phyloP scores from a whole-genome alignment of 768 basidiomycete genomes.

The Suillus americanus region DNA sequence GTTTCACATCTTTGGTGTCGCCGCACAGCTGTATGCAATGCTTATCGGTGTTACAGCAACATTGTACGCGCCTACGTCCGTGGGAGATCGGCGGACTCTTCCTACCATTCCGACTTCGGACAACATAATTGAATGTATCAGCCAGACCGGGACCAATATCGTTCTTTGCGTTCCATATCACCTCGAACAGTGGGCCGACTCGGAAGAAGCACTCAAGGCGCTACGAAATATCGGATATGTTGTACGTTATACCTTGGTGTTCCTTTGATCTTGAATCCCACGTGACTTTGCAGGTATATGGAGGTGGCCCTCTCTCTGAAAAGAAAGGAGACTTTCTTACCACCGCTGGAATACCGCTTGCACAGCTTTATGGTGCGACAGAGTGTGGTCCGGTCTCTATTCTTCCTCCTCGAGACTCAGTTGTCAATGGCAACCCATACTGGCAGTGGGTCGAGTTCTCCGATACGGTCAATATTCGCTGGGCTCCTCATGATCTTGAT shows the following conservation, averaged over 20 bases:
- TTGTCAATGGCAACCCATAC: slow-evolving; percentile 5
- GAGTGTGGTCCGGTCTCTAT: slow-evolving; percentile 31
- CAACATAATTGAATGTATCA: slow-evolving; percentile 2
- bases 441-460: slow-evolving; percentile 13
- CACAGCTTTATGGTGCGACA: slow-evolving; percentile 34
- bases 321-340: slow-evolving; percentile 32
- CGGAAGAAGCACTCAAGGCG: slow-evolving; percentile 4
- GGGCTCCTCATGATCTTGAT: slow-evolving; percentile 31
- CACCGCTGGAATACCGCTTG: slow-evolving; percentile 29
- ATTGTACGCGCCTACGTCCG: slow-evolving; percentile 28
- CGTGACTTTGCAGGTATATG: slow-evolving; percentile 21
- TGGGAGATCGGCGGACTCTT: background rate
- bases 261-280: background rate
- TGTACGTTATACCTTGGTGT: background rate
- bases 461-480: slow-evolving; percentile 4
- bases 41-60: slow-evolving; percentile 21
- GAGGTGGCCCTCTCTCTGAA: slow-evolving; percentile 34
- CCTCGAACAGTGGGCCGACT: slow-evolving; percentile 8
- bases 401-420: slow-evolving; percentile 26
- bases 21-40: slow-evolving; percentile 24
- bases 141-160: slow-evolving; percentile 1
- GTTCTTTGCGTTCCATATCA: slow-evolving; percentile 6
- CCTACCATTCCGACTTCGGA: slow-evolving; percentile 10
- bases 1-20: slow-evolving; percentile 33
- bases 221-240: slow-evolving; percentile 8